Percentiles rank a stretch among this genome's conserved stretches.
These are phyloP conservation scores for Cyathus striatus DNA, from an alignment of 768 basidiomycete genomes.

Conservation along the genomic window DNA sequence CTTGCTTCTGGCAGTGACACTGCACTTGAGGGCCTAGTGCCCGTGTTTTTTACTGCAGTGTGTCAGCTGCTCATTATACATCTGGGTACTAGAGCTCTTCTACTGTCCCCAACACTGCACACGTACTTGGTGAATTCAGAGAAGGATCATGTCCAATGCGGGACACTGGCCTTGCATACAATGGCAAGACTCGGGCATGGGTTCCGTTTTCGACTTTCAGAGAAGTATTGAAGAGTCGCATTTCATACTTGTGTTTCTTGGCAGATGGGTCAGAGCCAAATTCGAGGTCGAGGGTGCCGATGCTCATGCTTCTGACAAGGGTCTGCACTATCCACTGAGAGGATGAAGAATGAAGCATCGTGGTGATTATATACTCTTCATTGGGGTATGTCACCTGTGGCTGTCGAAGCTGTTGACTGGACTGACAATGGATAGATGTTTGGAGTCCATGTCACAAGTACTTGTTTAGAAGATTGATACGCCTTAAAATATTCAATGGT, in stretches of 20 bases:
- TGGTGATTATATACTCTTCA: constrained; percentile 65
- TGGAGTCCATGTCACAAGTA: constrained; percentile 70
- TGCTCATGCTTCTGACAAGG: not conserved
- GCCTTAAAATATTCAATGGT: too few relatives aligned
- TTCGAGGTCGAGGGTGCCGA: not conserved
- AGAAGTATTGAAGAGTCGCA: constrained; percentile 39
- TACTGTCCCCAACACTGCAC: constrained; percentile 2
- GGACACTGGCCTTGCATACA: constrained; percentile 17
- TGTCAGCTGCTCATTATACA: constrained; percentile 33
- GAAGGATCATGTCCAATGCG: constrained; percentile 3
- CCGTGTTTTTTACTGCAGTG: constrained; percentile 60
- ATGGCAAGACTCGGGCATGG: constrained; percentile 20
- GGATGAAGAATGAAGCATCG: constrained; percentile 12
- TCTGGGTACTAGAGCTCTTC: constrained; percentile 14
- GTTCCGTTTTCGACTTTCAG: constrained; percentile 47
- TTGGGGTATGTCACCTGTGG: constrained; percentile 66
- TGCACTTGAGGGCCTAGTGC: too few relatives aligned
- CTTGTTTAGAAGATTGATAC: too few relatives aligned
- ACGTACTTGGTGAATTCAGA: not conserved
- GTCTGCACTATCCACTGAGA: not conserved
- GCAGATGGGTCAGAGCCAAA: constrained; percentile 31
- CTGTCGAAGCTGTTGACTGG: constrained; percentile 53
- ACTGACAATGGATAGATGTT: constrained; percentile 55
- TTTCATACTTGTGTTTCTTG: constrained; percentile 46
- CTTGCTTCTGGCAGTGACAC: too few relatives aligned